These are phyloP conservation scores for Byssochlamys sp. DNA, from an alignment of 2,329 filamentous ascomycete species.

Conservation along the genomic window DNA sequence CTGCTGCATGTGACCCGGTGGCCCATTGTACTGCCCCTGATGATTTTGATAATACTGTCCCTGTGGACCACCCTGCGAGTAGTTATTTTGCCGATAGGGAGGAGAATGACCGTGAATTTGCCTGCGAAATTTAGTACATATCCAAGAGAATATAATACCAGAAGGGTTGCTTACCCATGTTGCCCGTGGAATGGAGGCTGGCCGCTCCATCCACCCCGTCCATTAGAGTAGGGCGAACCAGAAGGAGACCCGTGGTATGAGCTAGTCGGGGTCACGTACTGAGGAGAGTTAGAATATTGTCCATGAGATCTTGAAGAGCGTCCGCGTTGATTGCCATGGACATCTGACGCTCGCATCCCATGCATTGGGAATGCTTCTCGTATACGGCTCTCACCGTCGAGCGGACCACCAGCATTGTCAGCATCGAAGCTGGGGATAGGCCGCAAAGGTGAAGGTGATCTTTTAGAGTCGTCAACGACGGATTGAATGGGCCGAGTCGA, in stretches of 20 bases:
- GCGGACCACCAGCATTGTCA: conserved; percentile 18
- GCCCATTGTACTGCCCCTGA: conserved; percentile 41
- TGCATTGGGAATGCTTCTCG: conserved; percentile 26
- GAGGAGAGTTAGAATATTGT: conserved; percentile 51
- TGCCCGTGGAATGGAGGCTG: conserved; percentile 35
- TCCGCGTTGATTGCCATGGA: conserved; percentile 18
- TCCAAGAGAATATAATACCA: conserved; percentile 7
- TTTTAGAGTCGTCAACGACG: conserved; percentile 15
- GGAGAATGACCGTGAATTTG: conserved; percentile 51
- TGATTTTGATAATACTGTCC: conserved; percentile 47
- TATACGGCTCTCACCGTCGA: conserved; percentile 21
- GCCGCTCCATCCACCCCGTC: conserved; percentile 46
- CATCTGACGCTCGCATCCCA: conserved; percentile 24
- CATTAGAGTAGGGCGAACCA: conserved; percentile 50
- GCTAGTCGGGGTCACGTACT: conserved; percentile 46
- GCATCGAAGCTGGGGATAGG: conserved; percentile 24
- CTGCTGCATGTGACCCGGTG: conserved; percentile 49
- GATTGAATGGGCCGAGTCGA: conserved; percentile 20
- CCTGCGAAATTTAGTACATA: conserved; percentile 16
- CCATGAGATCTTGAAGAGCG: conserved; percentile 33
- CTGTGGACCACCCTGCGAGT: conserved; percentile 46
- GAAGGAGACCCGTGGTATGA: conserved; percentile 53
- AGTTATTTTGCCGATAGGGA: conserved; percentile 50
- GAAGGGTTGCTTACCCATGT: conserved; percentile 39
- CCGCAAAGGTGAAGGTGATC: conserved; percentile 27